phyloP scores from a whole-genome alignment of 441 rosid genomes.

The Arabidopsis hybrid region DNA sequence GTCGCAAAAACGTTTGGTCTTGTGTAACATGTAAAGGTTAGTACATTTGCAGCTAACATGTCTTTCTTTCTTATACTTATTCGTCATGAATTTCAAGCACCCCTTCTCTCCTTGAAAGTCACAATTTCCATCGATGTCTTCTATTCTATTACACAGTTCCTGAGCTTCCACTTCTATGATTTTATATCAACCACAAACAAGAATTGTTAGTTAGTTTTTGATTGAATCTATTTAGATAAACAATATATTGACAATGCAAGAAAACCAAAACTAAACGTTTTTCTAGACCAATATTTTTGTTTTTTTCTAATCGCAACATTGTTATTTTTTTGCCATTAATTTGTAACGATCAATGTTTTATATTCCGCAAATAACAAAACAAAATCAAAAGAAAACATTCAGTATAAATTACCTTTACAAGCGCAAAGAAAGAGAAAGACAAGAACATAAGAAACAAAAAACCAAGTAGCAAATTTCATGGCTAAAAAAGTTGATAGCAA shows the following conservation, averaged over 20 bases:
- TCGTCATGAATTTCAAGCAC: conserved; percentile 17
- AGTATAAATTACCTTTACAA: conserved; percentile 13
- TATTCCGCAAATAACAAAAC: not conserved
- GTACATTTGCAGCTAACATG: conserved; percentile 18
- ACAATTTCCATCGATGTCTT: conserved; percentile 25
- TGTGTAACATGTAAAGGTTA: conserved; percentile 24
- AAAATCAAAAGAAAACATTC: not conserved
- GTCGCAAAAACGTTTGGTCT: conserved; percentile 23
- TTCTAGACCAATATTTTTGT: not conserved
- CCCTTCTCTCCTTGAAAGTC: not conserved
- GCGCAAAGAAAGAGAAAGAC: conserved; percentile 1
- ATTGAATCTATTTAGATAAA: not conserved
- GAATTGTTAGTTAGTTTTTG: not conserved
- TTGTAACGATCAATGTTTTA: conserved; percentile 5
- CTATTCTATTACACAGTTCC: conserved; percentile 7
- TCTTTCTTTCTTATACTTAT: conserved; percentile 2
- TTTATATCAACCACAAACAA: conserved; percentile 10
- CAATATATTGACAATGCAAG: not conserved
- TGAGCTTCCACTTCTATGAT: conserved; percentile 12
- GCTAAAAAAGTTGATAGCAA: not conserved
- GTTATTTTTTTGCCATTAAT: not conserved
- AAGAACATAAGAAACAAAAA: conserved; percentile 10
- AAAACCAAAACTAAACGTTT: not conserved
- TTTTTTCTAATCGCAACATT: not conserved
- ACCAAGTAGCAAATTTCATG: conserved; percentile 34